phyloP scores from a whole-genome alignment of 2,329 filamentous ascomycete species.

The Aspergillus terreus region DNA sequence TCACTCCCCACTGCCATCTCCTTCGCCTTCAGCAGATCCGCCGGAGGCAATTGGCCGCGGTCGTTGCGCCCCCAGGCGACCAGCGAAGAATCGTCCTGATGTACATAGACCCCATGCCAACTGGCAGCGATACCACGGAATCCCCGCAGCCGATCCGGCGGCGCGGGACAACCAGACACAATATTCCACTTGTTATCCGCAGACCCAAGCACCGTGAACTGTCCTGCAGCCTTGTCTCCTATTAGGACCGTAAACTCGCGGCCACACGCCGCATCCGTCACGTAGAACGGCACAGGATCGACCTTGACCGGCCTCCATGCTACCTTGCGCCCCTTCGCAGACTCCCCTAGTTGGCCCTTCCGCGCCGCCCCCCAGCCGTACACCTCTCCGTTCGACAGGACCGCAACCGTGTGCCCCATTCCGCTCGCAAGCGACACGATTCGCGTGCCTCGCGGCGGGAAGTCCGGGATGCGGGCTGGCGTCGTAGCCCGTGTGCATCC shows the following conservation, averaged over 20 bases:
- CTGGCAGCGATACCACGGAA: conserved; percentile 69
- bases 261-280: conserved; percentile 68
- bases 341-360: conserved; percentile 75
- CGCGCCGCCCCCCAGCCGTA: conserved; percentile 88
- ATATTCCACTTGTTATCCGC: conserved; percentile 64
- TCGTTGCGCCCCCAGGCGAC: conserved; percentile 79
- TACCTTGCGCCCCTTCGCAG: conserved; percentile 44
- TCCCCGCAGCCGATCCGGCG: conserved; percentile 35
- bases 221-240: conserved; percentile 50
- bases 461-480: conserved; percentile 53
- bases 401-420: conserved; percentile 71
- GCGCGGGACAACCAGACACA: conserved; percentile 52
- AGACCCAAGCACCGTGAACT: conserved; percentile 65
- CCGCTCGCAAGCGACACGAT: conserved; percentile 66
- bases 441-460: conserved; percentile 59
- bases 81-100: conserved; percentile 59
- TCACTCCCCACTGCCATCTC: conserved; percentile 83
- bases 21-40: conserved; percentile 54
- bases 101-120: conserved; percentile 77
- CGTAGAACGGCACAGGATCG: conserved; percentile 57
- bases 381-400: conserved; percentile 70
- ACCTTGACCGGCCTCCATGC: conserved; percentile 62
- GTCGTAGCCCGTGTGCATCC: conserved; percentile 24
- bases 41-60: conserved; percentile 73
- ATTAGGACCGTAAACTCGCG: conserved; percentile 80